phyloP scores from a whole-genome alignment of 176 grass and related monocot genomes.

The Hyparrhenia diplandra region DNA sequence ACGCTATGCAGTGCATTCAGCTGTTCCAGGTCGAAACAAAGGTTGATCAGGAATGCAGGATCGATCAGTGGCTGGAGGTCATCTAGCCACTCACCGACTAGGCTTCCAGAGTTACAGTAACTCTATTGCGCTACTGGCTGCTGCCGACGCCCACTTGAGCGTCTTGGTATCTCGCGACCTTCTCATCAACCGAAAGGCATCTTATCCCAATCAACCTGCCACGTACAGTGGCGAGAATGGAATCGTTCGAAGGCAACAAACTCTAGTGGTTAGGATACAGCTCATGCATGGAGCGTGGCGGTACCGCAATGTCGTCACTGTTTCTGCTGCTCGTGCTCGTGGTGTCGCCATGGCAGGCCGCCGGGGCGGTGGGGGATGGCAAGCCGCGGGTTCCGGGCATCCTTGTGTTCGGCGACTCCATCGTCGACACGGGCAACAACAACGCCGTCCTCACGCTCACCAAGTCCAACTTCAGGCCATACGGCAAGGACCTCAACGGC shows the following conservation, averaged over 20 bases:
- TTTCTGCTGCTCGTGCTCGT: not conserved
- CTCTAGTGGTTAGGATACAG: not conserved
- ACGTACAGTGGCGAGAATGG: not conserved
- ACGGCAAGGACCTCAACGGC: slow-evolving; percentile 47
- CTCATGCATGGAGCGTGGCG: slow-evolving; percentile 13
- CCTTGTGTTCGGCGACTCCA: slow-evolving; percentile 62
- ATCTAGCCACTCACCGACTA: not conserved
- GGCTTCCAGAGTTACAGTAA: not conserved
- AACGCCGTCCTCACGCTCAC: slow-evolving; percentile 39
- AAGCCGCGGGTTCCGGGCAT: slow-evolving; percentile 42
- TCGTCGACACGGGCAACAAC: slow-evolving; percentile 68
- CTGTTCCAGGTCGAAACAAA: not conserved
- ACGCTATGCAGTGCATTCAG: not conserved
- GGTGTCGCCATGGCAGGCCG: not conserved
- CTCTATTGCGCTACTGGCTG: not conserved
- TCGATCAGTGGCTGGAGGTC: not conserved
- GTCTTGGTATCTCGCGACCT: not conserved
- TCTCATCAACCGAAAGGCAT: not conserved
- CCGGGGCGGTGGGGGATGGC: not conserved
- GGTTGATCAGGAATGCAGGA: not conserved
- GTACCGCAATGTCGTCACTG: not conserved
- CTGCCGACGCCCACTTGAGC: slow-evolving; percentile 4
- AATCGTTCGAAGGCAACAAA: not conserved
- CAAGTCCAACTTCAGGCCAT: slow-evolving; percentile 43
- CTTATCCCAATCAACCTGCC: not conserved